phyloP scores from a whole-genome alignment of 495 filamentous ascomycete species.

The Talaromyces trachyspermus region DNA sequence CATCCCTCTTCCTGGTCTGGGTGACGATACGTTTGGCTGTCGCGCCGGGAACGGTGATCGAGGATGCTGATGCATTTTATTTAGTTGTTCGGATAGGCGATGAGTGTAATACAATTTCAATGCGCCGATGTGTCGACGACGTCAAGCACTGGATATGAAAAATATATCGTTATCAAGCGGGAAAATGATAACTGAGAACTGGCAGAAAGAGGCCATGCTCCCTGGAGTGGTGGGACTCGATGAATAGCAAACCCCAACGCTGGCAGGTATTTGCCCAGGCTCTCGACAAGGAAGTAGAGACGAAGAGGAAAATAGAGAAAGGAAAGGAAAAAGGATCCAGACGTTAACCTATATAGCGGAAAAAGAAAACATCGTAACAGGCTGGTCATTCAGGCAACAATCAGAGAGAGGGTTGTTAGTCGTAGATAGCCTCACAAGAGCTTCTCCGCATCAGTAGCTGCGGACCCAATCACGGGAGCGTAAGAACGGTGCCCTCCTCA shows the following conservation, averaged over 20 bases:
- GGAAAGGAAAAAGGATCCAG: not conserved
- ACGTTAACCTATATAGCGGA: not conserved
- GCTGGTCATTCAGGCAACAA: constrained; percentile 9
- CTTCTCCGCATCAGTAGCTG: constrained; percentile 39
- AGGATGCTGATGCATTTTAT: constrained; percentile 75
- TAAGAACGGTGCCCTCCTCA: constrained; percentile 24
- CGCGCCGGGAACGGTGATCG: constrained; percentile 60
- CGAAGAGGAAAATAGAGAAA: not conserved
- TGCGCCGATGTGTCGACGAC: no score
- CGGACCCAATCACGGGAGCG: constrained; percentile 15
- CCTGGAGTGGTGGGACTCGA: not conserved
- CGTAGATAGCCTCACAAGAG: constrained; percentile 13
- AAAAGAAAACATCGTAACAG: constrained; percentile 1
- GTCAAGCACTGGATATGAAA: no score
- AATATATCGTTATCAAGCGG: no score
- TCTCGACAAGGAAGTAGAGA: not conserved
- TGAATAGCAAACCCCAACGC: not conserved
- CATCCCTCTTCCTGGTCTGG: constrained; percentile 63
- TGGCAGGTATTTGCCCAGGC: no score
- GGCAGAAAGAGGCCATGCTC: constrained; percentile 1
- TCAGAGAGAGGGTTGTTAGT: not conserved
- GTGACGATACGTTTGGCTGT: constrained; percentile 57
- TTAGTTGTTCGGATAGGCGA: not conserved
- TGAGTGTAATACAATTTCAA: no score
- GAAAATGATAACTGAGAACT: not conserved